Evolutionary conservation across 345 rosid genomes (phyloP).

Genomic region (Eucalyptus sp.): DNA sequence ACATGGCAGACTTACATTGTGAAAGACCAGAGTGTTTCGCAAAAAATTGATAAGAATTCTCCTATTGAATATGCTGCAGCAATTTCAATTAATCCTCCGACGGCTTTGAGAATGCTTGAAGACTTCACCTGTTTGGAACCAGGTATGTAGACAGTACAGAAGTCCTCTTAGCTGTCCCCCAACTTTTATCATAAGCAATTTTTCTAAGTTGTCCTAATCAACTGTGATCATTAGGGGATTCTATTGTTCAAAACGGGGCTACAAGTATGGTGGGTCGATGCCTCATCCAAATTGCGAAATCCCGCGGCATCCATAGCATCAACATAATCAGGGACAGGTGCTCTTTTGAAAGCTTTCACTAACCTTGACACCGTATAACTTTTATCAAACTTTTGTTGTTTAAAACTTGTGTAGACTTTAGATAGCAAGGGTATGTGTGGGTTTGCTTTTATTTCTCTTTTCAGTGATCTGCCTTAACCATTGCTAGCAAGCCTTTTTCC

Average conservation of each 20-base stretch:
- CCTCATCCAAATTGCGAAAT: constrained; percentile 67
- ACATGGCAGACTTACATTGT: constrained; percentile 81
- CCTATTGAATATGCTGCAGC: constrained; percentile 90
- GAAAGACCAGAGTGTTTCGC: constrained; percentile 71
- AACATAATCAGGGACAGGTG: constrained; percentile 85
- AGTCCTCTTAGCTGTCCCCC: not conserved
- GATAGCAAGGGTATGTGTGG: not conserved
- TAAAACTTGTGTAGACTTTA: not conserved
- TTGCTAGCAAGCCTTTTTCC: not conserved
- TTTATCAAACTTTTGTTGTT: not conserved
- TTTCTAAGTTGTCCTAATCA: not conserved
- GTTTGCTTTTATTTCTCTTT: not conserved
- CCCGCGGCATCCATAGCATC: constrained; percentile 54
- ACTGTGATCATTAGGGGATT: constrained; percentile 40
- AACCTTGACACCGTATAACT: not conserved
- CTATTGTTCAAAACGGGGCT: constrained; percentile 89
- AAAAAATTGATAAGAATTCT: constrained; percentile 54
- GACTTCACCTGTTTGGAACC: constrained; percentile 51
- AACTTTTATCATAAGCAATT: not conserved
- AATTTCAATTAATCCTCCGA: constrained; percentile 78
- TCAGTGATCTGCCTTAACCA: not conserved
- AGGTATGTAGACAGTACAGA: constrained; percentile 11
- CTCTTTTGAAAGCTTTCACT: not conserved
- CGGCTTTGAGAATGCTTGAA: constrained; percentile 82
- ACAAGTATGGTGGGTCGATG: constrained; percentile 90